phyloP scores from a whole-genome alignment of 2,329 filamentous ascomycete genomes.

The Plenodomus tracheiphilus region DNA sequence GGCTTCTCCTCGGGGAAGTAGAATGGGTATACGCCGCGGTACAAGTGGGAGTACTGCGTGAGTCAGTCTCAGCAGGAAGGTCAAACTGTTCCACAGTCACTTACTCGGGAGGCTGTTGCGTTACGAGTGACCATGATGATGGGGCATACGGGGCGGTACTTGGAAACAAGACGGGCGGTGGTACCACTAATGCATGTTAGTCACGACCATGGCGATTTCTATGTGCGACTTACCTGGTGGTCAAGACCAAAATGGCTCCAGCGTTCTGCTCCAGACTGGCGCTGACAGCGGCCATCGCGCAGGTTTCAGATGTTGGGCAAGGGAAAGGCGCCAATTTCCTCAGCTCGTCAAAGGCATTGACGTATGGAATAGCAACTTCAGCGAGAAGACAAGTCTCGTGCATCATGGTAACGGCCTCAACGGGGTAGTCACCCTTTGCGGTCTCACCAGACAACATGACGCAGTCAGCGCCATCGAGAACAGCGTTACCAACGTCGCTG shows the following conservation, averaged over 20 bases:
- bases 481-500: conserved; percentile 96
- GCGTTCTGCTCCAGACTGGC: conserved; percentile 95
- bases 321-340: conserved; percentile 81
- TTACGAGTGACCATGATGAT: conserved; percentile 99
- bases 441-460: conserved; percentile 99
- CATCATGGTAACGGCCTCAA: conserved; percentile 95
- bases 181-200: conserved; percentile 65
- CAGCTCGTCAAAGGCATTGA: conserved; percentile 95
- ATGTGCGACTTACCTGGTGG: conserved; percentile 67
- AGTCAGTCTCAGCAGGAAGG: conserved; percentile 16
- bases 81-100: conserved; percentile 19
- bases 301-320: conserved; percentile 86
- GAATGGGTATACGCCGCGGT: conserved; percentile 98
- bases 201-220: conserved; percentile 6
- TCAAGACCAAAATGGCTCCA: conserved; percentile 92
- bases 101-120: conserved; percentile 72
- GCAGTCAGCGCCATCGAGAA: conserved; percentile 96
- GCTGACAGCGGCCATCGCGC: conserved; percentile 94
- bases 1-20: conserved; percentile 91
- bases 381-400: conserved; percentile 95
- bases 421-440: conserved; percentile 94
- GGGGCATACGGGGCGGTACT: conserved; percentile 97
- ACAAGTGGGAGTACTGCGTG: conserved; percentile 78
- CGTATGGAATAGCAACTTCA: conserved; percentile 96
- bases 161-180: conserved; percentile 92